These are phyloP conservation scores for Plasmodium vivax DNA, from an alignment of 169 alveolate genomes.

Conservation along the genomic window DNA sequence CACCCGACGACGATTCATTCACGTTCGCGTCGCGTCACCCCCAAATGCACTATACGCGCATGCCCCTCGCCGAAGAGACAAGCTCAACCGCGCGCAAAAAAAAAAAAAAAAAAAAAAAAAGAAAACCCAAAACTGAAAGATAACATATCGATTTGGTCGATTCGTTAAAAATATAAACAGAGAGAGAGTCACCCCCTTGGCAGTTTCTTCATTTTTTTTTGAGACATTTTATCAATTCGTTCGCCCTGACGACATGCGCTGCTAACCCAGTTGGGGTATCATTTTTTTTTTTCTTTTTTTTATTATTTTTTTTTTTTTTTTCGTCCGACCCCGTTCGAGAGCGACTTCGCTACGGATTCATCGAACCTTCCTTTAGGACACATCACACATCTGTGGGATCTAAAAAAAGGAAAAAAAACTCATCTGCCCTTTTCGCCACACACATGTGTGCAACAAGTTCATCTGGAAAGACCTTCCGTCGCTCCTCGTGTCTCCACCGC, in stretches of 20 bases:
- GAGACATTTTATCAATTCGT: too few species aligned
- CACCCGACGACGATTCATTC: not conserved
- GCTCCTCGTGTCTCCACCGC: not conserved
- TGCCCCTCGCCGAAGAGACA: not conserved
- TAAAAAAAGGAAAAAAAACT: not conserved
- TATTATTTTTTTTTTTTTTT: not conserved
- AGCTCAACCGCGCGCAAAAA: not conserved
- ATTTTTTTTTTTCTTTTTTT: not conserved
- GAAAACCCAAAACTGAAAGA: not conserved
- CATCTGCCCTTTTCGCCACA: not conserved
- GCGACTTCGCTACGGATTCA: not conserved
- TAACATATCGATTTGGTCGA: not conserved
- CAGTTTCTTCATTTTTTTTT: not conserved
- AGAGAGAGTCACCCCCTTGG: not conserved
- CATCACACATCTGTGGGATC: not conserved
- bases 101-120: not conserved
- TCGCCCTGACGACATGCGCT: not conserved
- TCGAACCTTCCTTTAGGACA: not conserved
- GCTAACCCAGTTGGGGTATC: not conserved
- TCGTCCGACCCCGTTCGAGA: not conserved
- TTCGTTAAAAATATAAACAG: not conserved
- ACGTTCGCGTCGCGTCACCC: not conserved
- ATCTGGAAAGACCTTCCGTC: not conserved
- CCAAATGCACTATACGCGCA: not conserved
- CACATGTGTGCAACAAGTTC: not conserved